Base-by-base conservation (phyloP, 1,284 basidiomycete genomes). In the Ustanciosporium gigantosporum region DNA sequence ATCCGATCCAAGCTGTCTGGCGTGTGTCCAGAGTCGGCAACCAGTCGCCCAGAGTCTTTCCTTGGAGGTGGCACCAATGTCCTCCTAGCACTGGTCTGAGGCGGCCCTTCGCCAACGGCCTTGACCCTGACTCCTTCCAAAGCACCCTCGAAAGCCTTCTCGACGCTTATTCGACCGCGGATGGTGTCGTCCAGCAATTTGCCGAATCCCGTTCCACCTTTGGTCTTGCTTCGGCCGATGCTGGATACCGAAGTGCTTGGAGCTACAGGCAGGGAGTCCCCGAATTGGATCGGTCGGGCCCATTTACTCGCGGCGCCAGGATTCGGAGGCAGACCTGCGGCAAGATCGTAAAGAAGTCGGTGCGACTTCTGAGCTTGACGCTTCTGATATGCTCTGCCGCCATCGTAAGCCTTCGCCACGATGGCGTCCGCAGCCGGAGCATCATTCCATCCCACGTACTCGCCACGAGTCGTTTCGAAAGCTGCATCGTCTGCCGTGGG, bases 291-390 rank as follows among this genome's bases (percentile, higher is more conserved):
- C 1, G 74, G 74, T 5, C 73, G 50, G 5, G 69, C 66, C 74
- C 74, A 77, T 36, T 76, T 69, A 35, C 61, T 56, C 5, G 74
- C 74, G 0, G 71, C 64, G 13, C 74, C 74, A 0, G 71, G 24
- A 36, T 77, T 77, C 7, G 73, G 49, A 0, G 66, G 61, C 23
- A 74, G 40, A 2, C 73, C 72, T 3, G 65, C 71, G 2, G 68
- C 66, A 11, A 77, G 35, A n/a, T 77, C 70, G 31, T 71, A 53
- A 8, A 75, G 27, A 17, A 74, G 36, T 5, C 53, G 46, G 35
- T 70, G 66, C 29, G 67, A 60, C 22, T 49, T 52, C 25, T 47
- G 51, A 21, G 51, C 39, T 36, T 50, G 57, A 6, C 50, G 43
- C 20, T 41, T 43, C 19, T 46, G 46, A 15, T 48, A 24, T 25